These are phyloP conservation scores for Rhodotorula sp. DNA, from an alignment of 1,284 basidiomycete species.

Conservation along the genomic window DNA sequence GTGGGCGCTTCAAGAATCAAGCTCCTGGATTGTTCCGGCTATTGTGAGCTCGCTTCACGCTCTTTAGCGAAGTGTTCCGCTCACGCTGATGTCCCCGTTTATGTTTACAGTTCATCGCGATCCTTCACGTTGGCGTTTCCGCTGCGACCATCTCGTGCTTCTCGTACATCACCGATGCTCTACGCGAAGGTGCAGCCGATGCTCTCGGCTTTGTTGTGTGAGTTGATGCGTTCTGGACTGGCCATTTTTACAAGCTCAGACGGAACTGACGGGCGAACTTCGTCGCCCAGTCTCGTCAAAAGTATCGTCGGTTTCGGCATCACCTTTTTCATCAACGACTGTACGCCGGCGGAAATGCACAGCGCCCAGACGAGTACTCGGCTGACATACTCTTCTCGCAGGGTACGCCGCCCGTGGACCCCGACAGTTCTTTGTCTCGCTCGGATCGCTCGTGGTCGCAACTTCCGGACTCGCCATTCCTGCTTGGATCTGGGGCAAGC, in stretches of 20 bases:
- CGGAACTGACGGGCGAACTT: background rate
- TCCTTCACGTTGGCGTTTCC: conserved; percentile 13
- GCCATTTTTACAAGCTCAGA: no score
- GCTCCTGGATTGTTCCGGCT: conserved; percentile 29
- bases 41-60: conserved; percentile 1
- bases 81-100: no score
- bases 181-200: background rate
- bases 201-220: conserved; percentile 13
- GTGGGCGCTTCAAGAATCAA: conserved; percentile 6
- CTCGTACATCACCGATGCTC: conserved; percentile 9
- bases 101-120: conserved; percentile 8
- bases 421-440: conserved; percentile 51
- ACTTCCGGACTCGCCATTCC: conserved; percentile 9
- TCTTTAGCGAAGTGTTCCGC: no score
- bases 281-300: conserved; percentile 46
- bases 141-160: conserved; percentile 17
- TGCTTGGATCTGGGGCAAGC: conserved; percentile 11
- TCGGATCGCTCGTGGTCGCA: conserved; percentile 18
- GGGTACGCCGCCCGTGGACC: conserved; percentile 52
- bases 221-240: background rate
- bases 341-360: conserved; percentile 44
- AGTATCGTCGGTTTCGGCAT: conserved; percentile 55
- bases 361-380: conserved; percentile 14
- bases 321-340: conserved; percentile 55
- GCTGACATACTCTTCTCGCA: conserved; percentile 38